Evolutionary conservation across 2,329 filamentous ascomycete genomes (phyloP).

Genomic region (Helicocarpus griseus): DNA sequence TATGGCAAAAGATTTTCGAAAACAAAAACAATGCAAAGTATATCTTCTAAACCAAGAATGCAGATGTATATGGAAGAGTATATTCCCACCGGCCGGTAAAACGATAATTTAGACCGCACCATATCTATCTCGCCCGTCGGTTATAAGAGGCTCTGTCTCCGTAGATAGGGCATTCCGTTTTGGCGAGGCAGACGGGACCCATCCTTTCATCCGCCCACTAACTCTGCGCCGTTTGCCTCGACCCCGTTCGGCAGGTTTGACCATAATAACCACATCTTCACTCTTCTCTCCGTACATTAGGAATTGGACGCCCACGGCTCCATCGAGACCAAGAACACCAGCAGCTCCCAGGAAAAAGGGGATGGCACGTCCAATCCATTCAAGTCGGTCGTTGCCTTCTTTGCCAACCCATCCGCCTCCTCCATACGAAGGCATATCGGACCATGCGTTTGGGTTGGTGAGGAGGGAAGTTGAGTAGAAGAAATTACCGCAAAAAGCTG

Average conservation of each 20-base stretch:
- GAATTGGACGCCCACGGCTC: constrained; percentile 54
- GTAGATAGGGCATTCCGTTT: constrained; percentile 16
- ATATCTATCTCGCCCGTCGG: constrained; percentile 21
- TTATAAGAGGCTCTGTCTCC: constrained; percentile 24
- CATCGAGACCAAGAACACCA: constrained; percentile 54
- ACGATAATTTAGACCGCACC: constrained; percentile 21
- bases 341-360: constrained; percentile 60
- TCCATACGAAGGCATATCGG: constrained; percentile 46
- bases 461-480: constrained; percentile 56
- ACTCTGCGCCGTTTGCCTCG: constrained; percentile 46
- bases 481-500: constrained; percentile 58
- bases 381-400: constrained; percentile 43
- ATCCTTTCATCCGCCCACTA: constrained; percentile 57
- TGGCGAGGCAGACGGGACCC: constrained; percentile 46
- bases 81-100: neutral
- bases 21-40: neutral
- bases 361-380: constrained; percentile 49
- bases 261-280: constrained; percentile 37
- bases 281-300: constrained; percentile 45
- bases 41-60: neutral
- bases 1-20: neutral
- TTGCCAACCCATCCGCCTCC: constrained; percentile 50
- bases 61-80: neutral
- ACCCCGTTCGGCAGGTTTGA: constrained; percentile 26
- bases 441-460: constrained; percentile 56